Base-by-base conservation (phyloP, 257 asterid species). In the Solanum piurae region DNA sequence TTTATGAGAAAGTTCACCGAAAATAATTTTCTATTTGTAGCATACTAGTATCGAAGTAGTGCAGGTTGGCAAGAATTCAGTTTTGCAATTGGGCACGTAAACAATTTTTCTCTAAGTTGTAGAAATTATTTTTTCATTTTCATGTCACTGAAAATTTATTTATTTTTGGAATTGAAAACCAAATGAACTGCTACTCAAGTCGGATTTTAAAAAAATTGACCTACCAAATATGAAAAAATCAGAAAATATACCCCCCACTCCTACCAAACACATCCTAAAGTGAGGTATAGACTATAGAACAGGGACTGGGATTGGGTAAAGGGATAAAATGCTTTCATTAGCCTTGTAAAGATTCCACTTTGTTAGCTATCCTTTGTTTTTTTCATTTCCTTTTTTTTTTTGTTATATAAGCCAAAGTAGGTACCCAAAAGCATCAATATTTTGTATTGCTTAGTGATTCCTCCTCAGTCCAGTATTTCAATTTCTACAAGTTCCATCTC, bases 381-480 rank as follows among this genome's bases (percentile, higher is more conserved):
- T 9, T 14, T 60, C 5, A 58, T 37, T 33, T 84, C 44, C 20
- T 34, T 38, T n/a, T 62, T 5, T 11, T 10, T 7, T 55, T 44
- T 14, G 62, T 37, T 9, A 31, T 73, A 76, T 44, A 86, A 31
- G 86, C 74, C 87, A 83, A 86, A 86, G 71, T 64, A 4, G 86
- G 55, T 38, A 16, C 16, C 55, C 9, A 87, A 64, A 52, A 46
- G 88, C 84, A 89, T 89, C 87, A 85, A 74, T 34, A 25, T 76
- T 60, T 89, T 52, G 69, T 27, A 64, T 34, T 27, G 84, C 86
- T 18, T 10, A 2, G 73, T 89, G 88, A 87, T 89, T 84, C 86
- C 74, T 64, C 79, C 3, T 0, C 29, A 2, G 42, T 46, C 27
- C 3, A 5, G 46, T 74, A 60, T 83, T 87, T 85, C 86, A 66